Base-by-base conservation (phyloP, 1,284 basidiomycete genomes). In the Cutaneotrichosporon daszewskae region DNA sequence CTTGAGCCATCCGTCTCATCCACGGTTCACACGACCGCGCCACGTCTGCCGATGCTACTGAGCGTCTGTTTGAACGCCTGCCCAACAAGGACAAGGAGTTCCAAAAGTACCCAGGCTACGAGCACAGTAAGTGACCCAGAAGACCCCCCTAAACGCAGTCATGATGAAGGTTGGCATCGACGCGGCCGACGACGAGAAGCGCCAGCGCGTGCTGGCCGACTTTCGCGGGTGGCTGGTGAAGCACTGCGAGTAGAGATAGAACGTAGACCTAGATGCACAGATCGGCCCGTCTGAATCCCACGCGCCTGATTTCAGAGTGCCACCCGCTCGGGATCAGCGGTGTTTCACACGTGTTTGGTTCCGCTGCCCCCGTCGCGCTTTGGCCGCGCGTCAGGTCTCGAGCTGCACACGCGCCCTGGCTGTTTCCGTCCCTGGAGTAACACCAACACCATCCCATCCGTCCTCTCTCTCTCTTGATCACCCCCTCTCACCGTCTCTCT, bases 21-120 rank as follows among this genome's bases (percentile, higher is more conserved):
- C 76, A 77, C 47, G 76, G 76, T 2, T 59, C 61, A 11, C 53
- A 67, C 17, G 76, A 77, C 58, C 60, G 76, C 27, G 74, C 70
- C 1, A 76, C 75, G 8, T 67, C 66, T 10, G 68, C 71, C 37
- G 51, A 61, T 4, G 73, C 68, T 9, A 74, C 73, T 3, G 55
- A 68, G 25, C 51, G 55, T 17, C 69, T 76, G 43, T 74, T 70
- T 44, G 60, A 69, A 6, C 57, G 68, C 18, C 54, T 74, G n/a
- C 58, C 62, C 4, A 52, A 61, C 32, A 49, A 59, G 33, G 68
- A 75, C 46, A 75, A 75, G 56, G 59, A 63, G 48, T 53, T 74
- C 36, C 59, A 70, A 52, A 67, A 76, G 18, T 76, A 74, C 58
- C 66, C 69, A 8, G 75, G 74, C 0, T 75, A 75, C 41, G 76